Evolutionary conservation across 768 basidiomycete genomes (phyloP).

Genomic region (Amylocystis lapponica): DNA sequence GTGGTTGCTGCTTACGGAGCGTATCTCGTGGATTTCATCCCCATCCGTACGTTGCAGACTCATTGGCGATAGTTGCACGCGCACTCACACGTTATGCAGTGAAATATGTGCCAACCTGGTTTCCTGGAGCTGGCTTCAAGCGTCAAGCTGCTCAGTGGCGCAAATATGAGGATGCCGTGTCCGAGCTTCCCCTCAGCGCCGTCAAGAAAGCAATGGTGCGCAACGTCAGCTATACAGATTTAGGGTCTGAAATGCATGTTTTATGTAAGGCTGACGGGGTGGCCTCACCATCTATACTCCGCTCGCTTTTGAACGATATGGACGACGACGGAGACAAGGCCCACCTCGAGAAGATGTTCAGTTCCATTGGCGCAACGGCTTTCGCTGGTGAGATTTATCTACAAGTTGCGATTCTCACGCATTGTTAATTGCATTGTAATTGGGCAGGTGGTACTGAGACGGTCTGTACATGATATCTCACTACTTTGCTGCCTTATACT

Average conservation of each 20-base stretch:
- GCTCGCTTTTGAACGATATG: conserved; percentile 7
- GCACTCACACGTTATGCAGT: conserved; percentile 6
- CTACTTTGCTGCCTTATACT: background rate
- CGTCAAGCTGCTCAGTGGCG: conserved; percentile 15
- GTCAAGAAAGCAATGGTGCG: conserved; percentile 18
- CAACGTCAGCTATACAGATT: background rate
- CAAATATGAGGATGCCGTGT: conserved; percentile 11
- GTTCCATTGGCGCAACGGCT: conserved; percentile 14
- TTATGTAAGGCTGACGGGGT: conserved; percentile 10
- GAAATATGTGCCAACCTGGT: conserved; percentile 19
- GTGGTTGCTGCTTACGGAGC: conserved; percentile 35
- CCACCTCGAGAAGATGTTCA: conserved; percentile 10
- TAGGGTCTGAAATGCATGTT: background rate
- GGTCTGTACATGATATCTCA: conserved; percentile 3
- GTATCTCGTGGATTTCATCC: conserved; percentile 40
- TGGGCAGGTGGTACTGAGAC: conserved; percentile 16
- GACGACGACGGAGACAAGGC: conserved; percentile 7
- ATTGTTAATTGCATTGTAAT: background rate
- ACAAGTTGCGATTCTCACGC: background rate
- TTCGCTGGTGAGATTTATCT: conserved; percentile 10
- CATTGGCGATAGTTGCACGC: too few relatives aligned
- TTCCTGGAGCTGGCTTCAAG: conserved; percentile 23
- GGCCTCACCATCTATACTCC: conserved; percentile 12
- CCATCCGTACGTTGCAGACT: conserved; percentile 19
- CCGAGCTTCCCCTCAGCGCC: conserved; percentile 16